Evolutionary conservation across 441 rosid genomes (phyloP).

Genomic region (Eutrema salsugineum): DNA sequence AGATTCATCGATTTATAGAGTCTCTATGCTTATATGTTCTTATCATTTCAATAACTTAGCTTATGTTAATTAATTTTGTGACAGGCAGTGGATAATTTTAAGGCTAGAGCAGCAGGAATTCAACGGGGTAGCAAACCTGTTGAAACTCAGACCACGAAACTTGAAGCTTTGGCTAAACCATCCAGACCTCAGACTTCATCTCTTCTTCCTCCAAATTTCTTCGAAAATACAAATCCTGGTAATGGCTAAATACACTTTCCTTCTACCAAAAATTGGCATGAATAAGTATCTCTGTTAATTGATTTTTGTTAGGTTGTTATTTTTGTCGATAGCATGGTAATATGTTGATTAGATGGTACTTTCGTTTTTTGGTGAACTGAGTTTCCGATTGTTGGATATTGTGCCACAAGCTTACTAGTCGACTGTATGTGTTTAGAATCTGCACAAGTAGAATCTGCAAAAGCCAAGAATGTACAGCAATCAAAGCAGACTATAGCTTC

Average conservation of each 20-base stretch:
- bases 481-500: slow-evolving; percentile 26
- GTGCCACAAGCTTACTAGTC: slow-evolving; percentile 21
- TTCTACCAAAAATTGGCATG: neutral
- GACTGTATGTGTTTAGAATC: slow-evolving; percentile 20
- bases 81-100: slow-evolving; percentile 66
- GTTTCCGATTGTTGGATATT: neutral
- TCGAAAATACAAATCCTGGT: slow-evolving; percentile 49
- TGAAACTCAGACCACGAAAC: slow-evolving; percentile 23
- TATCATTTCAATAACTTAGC: slow-evolving; percentile 22
- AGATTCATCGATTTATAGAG: no score
- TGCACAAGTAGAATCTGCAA: slow-evolving; percentile 30
- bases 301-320: neutral
- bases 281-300: neutral
- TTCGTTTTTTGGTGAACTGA: neutral
- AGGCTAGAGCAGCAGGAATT: slow-evolving; percentile 58
- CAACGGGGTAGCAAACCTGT: slow-evolving; percentile 24
- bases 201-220: slow-evolving; percentile 60
- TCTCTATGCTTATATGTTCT: no score
- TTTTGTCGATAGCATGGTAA: neutral
- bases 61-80: slow-evolving; percentile 9
- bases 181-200: slow-evolving; percentile 43
- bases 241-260: slow-evolving; percentile 6
- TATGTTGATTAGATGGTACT: neutral
- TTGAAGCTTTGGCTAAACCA: slow-evolving; percentile 30
- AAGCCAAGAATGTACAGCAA: slow-evolving; percentile 27